Evolutionary conservation across 768 basidiomycete species (phyloP).

Genomic region (Tylopilus plumbeoviolaceoides): DNA sequence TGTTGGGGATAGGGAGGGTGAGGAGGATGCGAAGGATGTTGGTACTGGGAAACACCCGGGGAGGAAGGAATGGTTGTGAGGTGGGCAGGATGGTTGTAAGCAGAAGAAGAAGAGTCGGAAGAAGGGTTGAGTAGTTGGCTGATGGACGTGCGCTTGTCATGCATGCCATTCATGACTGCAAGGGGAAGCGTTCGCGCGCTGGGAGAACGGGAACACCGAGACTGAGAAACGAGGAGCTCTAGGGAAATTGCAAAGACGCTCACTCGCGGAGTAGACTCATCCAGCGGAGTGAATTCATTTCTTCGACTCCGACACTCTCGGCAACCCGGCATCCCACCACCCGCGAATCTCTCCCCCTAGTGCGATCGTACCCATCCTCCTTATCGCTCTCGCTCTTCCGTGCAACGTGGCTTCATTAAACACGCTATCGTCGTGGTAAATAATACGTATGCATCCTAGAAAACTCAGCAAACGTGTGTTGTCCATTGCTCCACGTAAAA

Average conservation of each 20-base stretch:
- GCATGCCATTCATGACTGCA: conserved; percentile 38
- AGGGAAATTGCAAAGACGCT: conserved; percentile 30
- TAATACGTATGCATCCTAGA: conserved; percentile 13
- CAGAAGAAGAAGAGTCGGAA: conserved; percentile 37
- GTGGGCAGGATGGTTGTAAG: conserved; percentile 29
- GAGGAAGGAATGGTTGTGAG: conserved; percentile 24
- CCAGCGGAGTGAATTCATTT: conserved; percentile 26
- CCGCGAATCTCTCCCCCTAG: no score
- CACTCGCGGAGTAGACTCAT: conserved; percentile 30
- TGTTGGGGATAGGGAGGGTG: conserved; percentile 27
- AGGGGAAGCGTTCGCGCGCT: conserved; percentile 10
- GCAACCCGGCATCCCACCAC: conserved; percentile 24
- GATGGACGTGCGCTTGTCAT: conserved; percentile 51
- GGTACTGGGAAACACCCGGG: conserved; percentile 25
- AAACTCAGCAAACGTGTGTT: conserved; percentile 9
- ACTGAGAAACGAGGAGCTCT: conserved; percentile 19
- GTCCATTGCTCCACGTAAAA: conserved; percentile 19
- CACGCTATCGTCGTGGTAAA: conserved; percentile 5
- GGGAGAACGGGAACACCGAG: conserved; percentile 4
- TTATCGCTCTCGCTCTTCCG: background rate
- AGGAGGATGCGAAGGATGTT: conserved; percentile 25
- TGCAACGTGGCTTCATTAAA: background rate
- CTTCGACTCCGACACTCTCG: conserved; percentile 30
- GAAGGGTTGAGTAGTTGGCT: conserved; percentile 49
- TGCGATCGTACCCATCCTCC: background rate